phyloP scores from a whole-genome alignment of 2,329 filamentous ascomycete species.

The Diatrype stigma region DNA sequence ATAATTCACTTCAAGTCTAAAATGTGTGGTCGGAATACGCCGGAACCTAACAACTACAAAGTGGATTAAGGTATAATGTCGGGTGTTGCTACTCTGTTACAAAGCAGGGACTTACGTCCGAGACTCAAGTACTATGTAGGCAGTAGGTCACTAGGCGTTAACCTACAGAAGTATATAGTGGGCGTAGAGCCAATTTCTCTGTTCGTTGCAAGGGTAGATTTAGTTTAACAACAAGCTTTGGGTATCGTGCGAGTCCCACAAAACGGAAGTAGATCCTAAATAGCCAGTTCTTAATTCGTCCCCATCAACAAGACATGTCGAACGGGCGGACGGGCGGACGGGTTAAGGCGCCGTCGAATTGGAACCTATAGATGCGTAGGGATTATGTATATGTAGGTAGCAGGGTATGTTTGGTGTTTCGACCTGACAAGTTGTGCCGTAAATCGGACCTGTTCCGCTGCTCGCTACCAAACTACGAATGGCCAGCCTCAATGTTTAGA shows the following conservation, averaged over 20 bases:
- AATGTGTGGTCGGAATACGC: neutral
- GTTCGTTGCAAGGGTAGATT: neutral
- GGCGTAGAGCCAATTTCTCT: neutral
- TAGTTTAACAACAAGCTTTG: neutral
- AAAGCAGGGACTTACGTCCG: no score
- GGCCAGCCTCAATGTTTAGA: conserved; percentile 1
- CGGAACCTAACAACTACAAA: neutral
- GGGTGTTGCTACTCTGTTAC: no score
- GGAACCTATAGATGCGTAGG: neutral
- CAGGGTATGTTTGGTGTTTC: neutral
- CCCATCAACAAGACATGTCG: neutral
- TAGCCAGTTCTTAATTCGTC: neutral
- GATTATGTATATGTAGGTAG: neutral
- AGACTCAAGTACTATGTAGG: no score
- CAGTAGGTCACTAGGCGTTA: no score
- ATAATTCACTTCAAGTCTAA: neutral
- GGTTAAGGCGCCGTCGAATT: neutral
- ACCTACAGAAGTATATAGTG: neutral
- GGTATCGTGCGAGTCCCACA: neutral
- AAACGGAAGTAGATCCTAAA: neutral
- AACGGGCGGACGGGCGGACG: neutral
- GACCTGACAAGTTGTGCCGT: neutral
- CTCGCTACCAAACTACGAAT: neutral
- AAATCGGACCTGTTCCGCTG: neutral
- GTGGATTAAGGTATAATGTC: neutral